A percentile compares a stretch with the other conserved stretches of the same genome.
Evolutionary conservation across 2,329 filamentous ascomycete species (phyloP).

Genomic region (Colletotrichum higginsianum): DNA sequence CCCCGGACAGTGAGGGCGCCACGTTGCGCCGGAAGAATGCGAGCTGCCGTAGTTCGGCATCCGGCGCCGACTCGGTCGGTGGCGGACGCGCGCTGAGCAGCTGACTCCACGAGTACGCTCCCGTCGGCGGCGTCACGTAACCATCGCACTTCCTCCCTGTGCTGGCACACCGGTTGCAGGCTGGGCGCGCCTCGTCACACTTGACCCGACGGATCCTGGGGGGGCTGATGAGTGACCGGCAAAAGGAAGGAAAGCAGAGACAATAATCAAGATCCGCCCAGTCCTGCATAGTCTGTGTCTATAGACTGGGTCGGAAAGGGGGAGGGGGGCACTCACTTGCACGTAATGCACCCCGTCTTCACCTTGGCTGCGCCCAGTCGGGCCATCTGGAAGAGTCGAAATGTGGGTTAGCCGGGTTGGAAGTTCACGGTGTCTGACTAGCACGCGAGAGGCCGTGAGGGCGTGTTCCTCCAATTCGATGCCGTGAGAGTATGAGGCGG

Average conservation of each 20-base stretch:
- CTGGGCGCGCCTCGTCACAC: constrained; percentile 51
- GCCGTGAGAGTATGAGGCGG: constrained; percentile 25
- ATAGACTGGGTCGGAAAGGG: no score
- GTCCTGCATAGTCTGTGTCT: no score
- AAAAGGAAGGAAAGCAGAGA: neutral
- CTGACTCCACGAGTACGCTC: constrained; percentile 52
- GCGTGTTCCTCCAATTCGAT: neutral
- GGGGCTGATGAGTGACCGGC: neutral
- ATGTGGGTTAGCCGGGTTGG: no score
- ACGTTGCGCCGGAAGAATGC: constrained; percentile 56
- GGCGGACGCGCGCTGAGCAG: constrained; percentile 49
- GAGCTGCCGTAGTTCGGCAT: constrained; percentile 51
- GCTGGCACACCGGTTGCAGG: constrained; percentile 48
- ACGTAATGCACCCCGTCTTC: constrained; percentile 47
- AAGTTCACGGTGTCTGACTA: neutral
- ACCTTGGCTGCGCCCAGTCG: constrained; percentile 40
- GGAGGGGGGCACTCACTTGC: constrained; percentile 44
- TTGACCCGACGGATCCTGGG: constrained; percentile 50
- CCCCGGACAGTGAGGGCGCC: constrained; percentile 54
- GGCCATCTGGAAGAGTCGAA: constrained; percentile 8
- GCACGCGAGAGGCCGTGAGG: neutral
- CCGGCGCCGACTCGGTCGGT: constrained; percentile 45
- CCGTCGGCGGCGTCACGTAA: constrained; percentile 43
- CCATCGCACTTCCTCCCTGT: constrained; percentile 51
- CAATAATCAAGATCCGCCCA: no score